phyloP scores from a whole-genome alignment of 768 basidiomycete species.

The Lactifluus hygrophoroides region DNA sequence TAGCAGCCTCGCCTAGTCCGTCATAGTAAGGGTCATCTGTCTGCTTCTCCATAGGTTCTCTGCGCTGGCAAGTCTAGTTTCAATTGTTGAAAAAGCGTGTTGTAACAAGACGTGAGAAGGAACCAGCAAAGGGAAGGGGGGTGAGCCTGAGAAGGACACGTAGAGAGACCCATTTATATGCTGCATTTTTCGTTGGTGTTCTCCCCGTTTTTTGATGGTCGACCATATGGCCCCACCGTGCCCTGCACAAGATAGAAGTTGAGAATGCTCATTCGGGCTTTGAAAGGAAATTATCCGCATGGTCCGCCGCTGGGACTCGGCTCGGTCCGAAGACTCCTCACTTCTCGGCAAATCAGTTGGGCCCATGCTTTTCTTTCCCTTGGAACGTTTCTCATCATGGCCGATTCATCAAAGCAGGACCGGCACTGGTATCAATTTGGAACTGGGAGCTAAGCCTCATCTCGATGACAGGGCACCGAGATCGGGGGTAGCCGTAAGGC shows the following conservation, averaged over 20 bases:
- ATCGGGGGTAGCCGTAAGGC: no score
- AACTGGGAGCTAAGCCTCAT: no score
- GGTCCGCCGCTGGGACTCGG: no score
- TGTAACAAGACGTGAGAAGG: not conserved
- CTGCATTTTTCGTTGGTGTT: not conserved
- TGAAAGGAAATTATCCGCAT: not conserved
- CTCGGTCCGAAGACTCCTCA: slow-evolving; percentile 29
- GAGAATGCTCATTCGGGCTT: not conserved
- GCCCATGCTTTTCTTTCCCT: no score
- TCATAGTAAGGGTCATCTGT: slow-evolving; percentile 9
- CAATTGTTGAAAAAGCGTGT: not conserved
- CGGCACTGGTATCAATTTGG: no score
- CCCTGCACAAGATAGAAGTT: no score
- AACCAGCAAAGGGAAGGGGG: not conserved
- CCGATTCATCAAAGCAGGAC: no score
- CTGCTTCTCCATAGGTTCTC: slow-evolving; percentile 14
- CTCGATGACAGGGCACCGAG: no score
- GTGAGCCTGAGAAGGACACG: not conserved
- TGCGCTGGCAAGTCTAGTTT: not conserved
- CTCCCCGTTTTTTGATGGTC: not conserved
- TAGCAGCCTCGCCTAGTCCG: not conserved
- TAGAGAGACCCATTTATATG: not conserved
- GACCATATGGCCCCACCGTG: not conserved
- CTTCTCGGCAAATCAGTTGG: no score
- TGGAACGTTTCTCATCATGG: no score